Base-by-base conservation (phyloP, 179 eudicot genomes). In the Silene coronaria region DNA sequence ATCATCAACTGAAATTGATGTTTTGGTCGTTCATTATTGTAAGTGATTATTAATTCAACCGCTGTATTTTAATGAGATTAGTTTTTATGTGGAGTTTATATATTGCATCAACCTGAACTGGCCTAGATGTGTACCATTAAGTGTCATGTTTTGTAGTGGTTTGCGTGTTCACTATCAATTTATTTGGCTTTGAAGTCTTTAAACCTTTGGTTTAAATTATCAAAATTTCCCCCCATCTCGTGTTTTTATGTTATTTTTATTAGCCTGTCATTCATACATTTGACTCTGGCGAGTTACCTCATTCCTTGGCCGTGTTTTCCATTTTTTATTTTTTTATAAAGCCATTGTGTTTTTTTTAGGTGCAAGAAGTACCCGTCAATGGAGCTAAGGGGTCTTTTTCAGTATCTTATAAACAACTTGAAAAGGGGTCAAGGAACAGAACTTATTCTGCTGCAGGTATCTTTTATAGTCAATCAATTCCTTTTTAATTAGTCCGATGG, bases 361-460 rank as follows among this genome's bases (percentile, higher is more conserved):
- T 96, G 97, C 84, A 96, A 96, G 86, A 96, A 96, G 84, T 96
- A 96, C 75, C 99, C 99, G 21, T 96, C 99, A 30, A 93, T 96
- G 99, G 99, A 96, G 88, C 85, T 96, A 34, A 85, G 96, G 75
- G 99, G 99, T 38, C 99, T 96, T 71, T 93, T 96, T 80, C 99
- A 93, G 78, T 96, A 96, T 82, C 96, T 96, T 80, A 93, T 90
- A 23, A 96, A 96, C 83, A 96, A 96, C 81, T 83, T 96, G 87
- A 96, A 96, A 80, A 89, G 89, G 80, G 99, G 99, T 36, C 82
- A 83, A 79, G 99, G 99, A 75, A 87, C 89, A 82, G 99, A 96
- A 83, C 97, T 96, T 82, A 87, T 96, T 75, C 86, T 96, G 19
- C 83, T 96, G 76, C 99, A 96, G 98, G 99, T 93, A 85, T 62